A percentile compares a stretch with the other conserved stretches of the same genome.
Conservation (phyloP, 176 grass and related monocot genomes). For the Elaeis guineensis region DNA sequence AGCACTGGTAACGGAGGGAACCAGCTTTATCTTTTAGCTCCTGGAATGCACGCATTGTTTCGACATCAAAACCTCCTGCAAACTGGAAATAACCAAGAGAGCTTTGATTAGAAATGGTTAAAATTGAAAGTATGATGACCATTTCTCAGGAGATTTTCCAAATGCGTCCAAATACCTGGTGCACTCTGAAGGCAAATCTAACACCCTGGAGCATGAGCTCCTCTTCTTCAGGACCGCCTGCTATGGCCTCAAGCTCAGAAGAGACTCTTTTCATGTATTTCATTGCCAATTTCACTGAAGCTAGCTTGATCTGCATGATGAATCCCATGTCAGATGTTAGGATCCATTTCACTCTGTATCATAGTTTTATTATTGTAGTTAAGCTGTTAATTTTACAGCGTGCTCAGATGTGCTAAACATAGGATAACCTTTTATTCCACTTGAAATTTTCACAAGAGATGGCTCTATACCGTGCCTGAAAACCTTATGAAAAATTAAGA, state of each 20-base stretch:
- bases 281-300: slow-evolving; percentile 85
- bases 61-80: slow-evolving; percentile 86
- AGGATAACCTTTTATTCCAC: too few species aligned
- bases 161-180: slow-evolving; percentile 47
- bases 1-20: slow-evolving; percentile 40
- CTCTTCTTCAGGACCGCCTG: slow-evolving; percentile 66
- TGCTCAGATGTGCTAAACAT: too few species aligned
- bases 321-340: not conserved
- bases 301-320: slow-evolving; percentile 68
- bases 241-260: slow-evolving; percentile 54
- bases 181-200: slow-evolving; percentile 91
- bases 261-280: slow-evolving; percentile 87
- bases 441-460: too few species aligned
- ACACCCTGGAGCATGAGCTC: slow-evolving; percentile 96
- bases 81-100: slow-evolving; percentile 31
- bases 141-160: too few species aligned
- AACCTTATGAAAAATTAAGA: too few species aligned
- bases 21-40: slow-evolving; percentile 92
- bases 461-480: too few species aligned
- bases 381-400: too few species aligned
- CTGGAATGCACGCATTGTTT: slow-evolving; percentile 93
- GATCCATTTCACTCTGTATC: too few species aligned
- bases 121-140: too few species aligned
- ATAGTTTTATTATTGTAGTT: too few species aligned
- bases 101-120: not conserved